Conservation (phyloP, 805 yeast species). For the Starmerella vaccinii region DNA sequence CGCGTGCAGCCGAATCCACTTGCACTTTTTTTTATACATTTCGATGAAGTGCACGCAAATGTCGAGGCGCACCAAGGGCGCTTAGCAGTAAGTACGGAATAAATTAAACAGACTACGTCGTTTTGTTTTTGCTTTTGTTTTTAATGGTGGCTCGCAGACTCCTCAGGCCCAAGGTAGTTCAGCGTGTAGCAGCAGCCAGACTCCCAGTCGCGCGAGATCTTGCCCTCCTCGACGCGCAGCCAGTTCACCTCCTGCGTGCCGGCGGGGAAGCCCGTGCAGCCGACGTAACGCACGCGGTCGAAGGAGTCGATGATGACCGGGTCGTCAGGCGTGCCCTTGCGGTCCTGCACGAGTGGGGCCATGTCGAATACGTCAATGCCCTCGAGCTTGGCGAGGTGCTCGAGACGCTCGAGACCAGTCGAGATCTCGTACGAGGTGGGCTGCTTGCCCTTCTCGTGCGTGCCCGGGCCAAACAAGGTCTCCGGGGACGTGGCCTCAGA, state of each 20-base stretch:
- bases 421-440: constrained; percentile 95
- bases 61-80: background rate
- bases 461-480: constrained; percentile 85
- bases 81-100: background rate
- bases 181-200: constrained; percentile 92
- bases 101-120: background rate
- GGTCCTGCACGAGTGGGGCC: constrained; percentile 76
- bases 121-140: background rate
- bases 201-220: constrained; percentile 95
- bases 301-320: constrained; percentile 85
- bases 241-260: constrained; percentile 86
- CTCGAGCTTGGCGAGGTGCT: constrained; percentile 83
- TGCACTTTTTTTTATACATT: no score
- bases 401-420: constrained; percentile 96
- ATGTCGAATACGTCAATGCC: constrained; percentile 86
- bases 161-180: constrained; percentile 68
- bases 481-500: constrained; percentile 70
- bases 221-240: constrained; percentile 75
- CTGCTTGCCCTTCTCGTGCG: constrained; percentile 44
- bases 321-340: constrained; percentile 81
- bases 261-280: constrained; percentile 94
- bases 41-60: no score
- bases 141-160: constrained; percentile 22
- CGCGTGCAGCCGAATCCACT: no score
- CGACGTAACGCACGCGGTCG: constrained; percentile 88